These are phyloP conservation scores for Halteria grandinella DNA, from an alignment of 73 alveolate species.

Conservation along the genomic window DNA sequence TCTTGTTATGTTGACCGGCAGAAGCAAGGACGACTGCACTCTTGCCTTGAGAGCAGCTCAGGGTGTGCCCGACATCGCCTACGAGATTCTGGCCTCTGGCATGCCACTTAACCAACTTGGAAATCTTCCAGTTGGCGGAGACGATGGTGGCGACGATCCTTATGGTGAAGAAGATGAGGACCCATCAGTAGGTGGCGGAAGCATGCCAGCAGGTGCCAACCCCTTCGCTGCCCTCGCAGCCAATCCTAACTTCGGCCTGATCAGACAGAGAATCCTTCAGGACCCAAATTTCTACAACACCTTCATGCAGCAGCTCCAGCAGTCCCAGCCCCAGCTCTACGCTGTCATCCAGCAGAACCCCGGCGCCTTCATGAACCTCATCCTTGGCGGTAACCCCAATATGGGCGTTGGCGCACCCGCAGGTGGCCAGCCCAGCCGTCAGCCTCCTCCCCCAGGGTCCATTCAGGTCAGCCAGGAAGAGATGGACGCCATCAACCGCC, in stretches of 20 bases:
- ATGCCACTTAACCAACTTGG: conserved; percentile 44
- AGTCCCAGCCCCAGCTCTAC: conserved; percentile 72
- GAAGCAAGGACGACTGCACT: conserved; percentile 56
- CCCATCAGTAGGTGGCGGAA: conserved; percentile 30
- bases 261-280: conserved; percentile 60
- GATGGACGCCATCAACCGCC: conserved; percentile 75
- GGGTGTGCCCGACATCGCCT: conserved; percentile 78
- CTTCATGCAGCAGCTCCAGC: conserved; percentile 64
- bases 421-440: conserved; percentile 24
- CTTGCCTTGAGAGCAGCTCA: conserved; percentile 81
- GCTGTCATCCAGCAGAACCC: conserved; percentile 63
- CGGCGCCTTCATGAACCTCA: conserved; percentile 53
- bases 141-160: conserved; percentile 32
- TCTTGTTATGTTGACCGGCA: conserved; percentile 63
- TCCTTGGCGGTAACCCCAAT: conserved; percentile 55
- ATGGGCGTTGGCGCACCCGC: conserved; percentile 26
- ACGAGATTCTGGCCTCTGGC: conserved; percentile 74
- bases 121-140: conserved; percentile 29
- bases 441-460: conserved; percentile 74
- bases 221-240: conserved; percentile 60
- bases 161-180: conserved; percentile 56
- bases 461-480: conserved; percentile 67
- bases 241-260: conserved; percentile 65
- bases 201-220: conserved; percentile 33
- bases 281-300: conserved; percentile 72